Conservation (phyloP, 768 basidiomycete species). For the Pulveroboletus sp. region DNA sequence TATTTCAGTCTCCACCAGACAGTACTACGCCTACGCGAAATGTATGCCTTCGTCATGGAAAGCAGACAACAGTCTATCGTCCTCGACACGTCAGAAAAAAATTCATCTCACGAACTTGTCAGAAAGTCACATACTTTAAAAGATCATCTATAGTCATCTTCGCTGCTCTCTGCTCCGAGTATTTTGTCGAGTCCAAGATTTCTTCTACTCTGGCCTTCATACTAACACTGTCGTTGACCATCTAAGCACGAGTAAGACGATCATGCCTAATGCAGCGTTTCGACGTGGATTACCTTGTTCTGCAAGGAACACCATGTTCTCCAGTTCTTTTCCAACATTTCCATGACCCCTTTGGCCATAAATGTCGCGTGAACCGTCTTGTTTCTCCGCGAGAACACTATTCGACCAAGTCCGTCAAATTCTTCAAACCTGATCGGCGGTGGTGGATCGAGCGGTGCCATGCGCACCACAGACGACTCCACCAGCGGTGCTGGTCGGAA, state of each 20-base stretch:
- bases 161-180: slow-evolving; percentile 73
- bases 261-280: neutral
- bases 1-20: too few relatives aligned
- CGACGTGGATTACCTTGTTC: slow-evolving; percentile 44
- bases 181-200: slow-evolving; percentile 66
- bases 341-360: slow-evolving; percentile 88
- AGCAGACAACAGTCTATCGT: slow-evolving; percentile 57
- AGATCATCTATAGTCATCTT: slow-evolving; percentile 95
- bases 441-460: slow-evolving; percentile 90
- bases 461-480: slow-evolving; percentile 86
- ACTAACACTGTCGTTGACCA: slow-evolving; percentile 61
- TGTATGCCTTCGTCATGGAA: slow-evolving; percentile 75
- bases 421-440: slow-evolving; percentile 96
- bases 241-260: slow-evolving; percentile 35
- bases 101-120: neutral
- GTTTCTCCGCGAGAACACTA: slow-evolving; percentile 85
- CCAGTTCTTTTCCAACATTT: slow-evolving; percentile 92
- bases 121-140: slow-evolving; percentile 56
- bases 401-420: slow-evolving; percentile 91
- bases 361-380: slow-evolving; percentile 89
- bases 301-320: slow-evolving; percentile 87
- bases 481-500: slow-evolving; percentile 95
- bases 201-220: slow-evolving; percentile 71
- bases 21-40: slow-evolving; percentile 43
- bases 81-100: neutral